Conservation (phyloP, 768 basidiomycete species). For the Mycena chlorophos region DNA sequence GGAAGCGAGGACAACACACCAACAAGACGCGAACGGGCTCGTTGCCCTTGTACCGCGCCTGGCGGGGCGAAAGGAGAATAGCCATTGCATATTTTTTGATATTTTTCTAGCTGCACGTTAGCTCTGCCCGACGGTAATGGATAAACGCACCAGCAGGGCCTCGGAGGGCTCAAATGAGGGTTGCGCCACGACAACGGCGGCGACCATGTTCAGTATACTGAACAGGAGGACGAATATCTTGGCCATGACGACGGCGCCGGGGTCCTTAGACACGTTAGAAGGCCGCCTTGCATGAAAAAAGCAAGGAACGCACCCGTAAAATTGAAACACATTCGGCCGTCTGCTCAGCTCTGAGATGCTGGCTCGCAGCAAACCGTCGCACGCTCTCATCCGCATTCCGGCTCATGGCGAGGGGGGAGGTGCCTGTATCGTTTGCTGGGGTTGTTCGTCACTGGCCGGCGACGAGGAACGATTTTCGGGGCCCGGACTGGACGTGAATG, state of each 20-base stretch:
- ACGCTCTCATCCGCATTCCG: not conserved
- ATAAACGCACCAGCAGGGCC: not conserved
- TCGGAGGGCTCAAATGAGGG: not conserved
- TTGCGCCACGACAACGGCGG: not conserved
- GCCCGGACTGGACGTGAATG: not conserved
- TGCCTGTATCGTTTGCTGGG: too few relatives aligned
- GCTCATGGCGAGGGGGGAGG: too few relatives aligned
- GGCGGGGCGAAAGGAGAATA: not conserved
- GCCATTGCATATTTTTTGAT: not conserved
- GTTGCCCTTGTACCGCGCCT: not conserved
- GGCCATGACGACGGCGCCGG: not conserved
- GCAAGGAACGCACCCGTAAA: not conserved
- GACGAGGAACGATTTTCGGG: not conserved
- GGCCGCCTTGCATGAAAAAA: not conserved
- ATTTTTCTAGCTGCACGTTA: not conserved
- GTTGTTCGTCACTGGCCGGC: not conserved
- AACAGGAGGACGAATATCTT: not conserved
- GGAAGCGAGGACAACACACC: not conserved
- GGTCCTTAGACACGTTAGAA: not conserved
- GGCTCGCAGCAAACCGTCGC: not conserved
- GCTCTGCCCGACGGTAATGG: not conserved
- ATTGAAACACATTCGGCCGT: not conserved
- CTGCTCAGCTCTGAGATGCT: slow-evolving; percentile 4
- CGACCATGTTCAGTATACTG: not conserved
- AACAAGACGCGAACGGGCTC: not conserved